Percentiles rank a stretch among this genome's conserved stretches.
Evolutionary conservation across 2,329 filamentous ascomycete species (phyloP).

Genomic region (Tolypocladium endophyticum): DNA sequence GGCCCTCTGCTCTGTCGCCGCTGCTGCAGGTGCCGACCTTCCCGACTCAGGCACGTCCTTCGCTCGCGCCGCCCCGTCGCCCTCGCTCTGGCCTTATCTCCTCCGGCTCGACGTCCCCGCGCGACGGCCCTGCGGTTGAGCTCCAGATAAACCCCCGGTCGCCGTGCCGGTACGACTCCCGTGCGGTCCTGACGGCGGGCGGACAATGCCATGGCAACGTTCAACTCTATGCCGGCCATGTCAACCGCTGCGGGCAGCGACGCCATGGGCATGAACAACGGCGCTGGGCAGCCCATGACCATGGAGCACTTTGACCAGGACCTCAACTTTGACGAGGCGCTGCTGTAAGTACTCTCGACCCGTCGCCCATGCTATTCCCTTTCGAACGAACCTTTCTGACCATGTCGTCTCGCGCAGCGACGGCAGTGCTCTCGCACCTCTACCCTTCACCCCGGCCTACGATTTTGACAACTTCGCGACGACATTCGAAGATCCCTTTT

Average conservation of each 20-base stretch:
- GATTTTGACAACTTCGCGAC: constrained; percentile 50
- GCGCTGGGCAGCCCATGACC: constrained; percentile 24
- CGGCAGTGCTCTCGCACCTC: constrained; percentile 19
- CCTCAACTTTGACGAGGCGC: constrained; percentile 43
- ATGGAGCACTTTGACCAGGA: constrained; percentile 44
- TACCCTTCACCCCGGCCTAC: constrained; percentile 49
- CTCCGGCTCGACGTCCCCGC: not conserved
- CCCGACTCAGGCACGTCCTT: not conserved
- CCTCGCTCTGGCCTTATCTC: not conserved
- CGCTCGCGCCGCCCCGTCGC: not conserved
- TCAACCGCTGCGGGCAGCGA: constrained; percentile 33
- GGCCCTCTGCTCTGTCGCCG: not conserved
- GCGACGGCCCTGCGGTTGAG: not conserved
- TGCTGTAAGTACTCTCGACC: constrained; percentile 34
- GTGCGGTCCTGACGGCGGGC: constrained; percentile 18
- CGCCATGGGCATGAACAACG: constrained; percentile 33
- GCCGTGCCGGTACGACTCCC: constrained; percentile 2
- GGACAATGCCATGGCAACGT: constrained; percentile 46
- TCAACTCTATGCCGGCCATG: constrained; percentile 45
- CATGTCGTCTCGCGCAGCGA: constrained; percentile 14
- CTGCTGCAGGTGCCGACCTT: not conserved
- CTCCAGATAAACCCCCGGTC: not conserved
- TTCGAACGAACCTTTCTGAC: not conserved
- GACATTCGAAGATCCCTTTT: constrained; percentile 57
- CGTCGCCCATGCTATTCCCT: not conserved